Conservation (phyloP, 495 filamentous ascomycete species). For the Niebla homalea region DNA sequence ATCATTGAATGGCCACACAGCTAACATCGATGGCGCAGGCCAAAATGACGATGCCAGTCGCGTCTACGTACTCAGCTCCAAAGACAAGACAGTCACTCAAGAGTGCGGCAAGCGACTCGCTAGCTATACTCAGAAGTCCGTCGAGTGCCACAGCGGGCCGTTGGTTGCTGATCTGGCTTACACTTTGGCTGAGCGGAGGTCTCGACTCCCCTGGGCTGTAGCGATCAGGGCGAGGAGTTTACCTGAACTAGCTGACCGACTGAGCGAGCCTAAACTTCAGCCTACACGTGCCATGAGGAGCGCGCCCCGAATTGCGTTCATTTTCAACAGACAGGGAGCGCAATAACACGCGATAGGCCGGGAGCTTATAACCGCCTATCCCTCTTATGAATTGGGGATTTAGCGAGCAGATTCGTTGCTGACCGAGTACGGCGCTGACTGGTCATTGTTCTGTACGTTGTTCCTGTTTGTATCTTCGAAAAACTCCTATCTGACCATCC, state of each 20-base stretch:
- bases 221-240: neutral
- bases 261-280: neutral
- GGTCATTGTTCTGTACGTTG: conserved; percentile 19
- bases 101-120: neutral
- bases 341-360: conserved; percentile 21
- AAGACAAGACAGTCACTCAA: too few relatives aligned
- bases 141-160: neutral
- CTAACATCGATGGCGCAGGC: neutral
- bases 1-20: conserved; percentile 1
- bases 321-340: conserved; percentile 25
- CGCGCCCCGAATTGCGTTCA: neutral
- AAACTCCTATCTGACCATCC: conserved; percentile 19
- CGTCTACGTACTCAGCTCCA: too few relatives aligned
- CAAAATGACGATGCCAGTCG: neutral
- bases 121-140: too few relatives aligned
- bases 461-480: conserved; percentile 10
- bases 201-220: neutral
- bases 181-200: neutral
- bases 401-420: conserved; percentile 17
- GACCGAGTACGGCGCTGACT: conserved; percentile 18
- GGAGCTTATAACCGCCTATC: conserved; percentile 17
- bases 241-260: neutral
- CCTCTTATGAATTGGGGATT: conserved; percentile 17
- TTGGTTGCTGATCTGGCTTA: conserved; percentile 1
- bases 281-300: neutral